A percentile compares a stretch with the other conserved stretches of the same genome.
These are phyloP conservation scores for Tulasnella sp. DNA, from an alignment of 768 basidiomycete species.

Conservation along the genomic window DNA sequence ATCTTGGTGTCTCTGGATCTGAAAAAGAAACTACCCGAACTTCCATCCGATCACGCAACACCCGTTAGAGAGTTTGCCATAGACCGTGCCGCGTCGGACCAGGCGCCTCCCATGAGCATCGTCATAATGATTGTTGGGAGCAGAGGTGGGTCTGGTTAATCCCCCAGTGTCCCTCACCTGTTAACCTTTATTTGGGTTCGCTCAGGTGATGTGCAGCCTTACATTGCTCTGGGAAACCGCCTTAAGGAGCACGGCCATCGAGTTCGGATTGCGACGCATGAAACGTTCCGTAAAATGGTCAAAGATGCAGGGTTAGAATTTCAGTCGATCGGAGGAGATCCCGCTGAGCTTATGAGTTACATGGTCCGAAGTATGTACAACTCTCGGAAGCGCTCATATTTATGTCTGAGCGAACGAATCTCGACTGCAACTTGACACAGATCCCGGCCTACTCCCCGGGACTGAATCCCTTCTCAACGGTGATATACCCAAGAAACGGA, in stretches of 20 bases:
- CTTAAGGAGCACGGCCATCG: conserved; percentile 59
- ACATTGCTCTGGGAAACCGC: conserved; percentile 58
- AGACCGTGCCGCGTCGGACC: conserved; percentile 40
- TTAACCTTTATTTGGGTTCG: neutral
- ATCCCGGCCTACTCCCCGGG: conserved; percentile 67
- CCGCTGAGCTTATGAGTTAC: conserved; percentile 68
- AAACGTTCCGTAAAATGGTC: conserved; percentile 61
- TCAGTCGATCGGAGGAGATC: conserved; percentile 64
- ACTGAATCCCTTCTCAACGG: conserved; percentile 62
- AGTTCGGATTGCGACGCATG: conserved; percentile 65
- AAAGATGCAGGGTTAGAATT: conserved; percentile 58
- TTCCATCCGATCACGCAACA: conserved; percentile 52
- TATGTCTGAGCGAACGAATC: neutral
- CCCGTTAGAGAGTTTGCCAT: conserved; percentile 58
- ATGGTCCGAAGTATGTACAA: conserved; percentile 65
- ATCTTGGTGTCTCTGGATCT: conserved; percentile 55
- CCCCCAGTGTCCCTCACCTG: neutral
- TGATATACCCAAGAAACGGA: conserved; percentile 61
- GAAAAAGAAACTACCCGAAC: conserved; percentile 54
- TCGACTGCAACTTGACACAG: conserved; percentile 42
- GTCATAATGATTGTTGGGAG: conserved; percentile 72
- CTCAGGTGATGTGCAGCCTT: conserved; percentile 69
- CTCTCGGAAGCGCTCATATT: neutral
- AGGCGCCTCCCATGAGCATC: conserved; percentile 52
- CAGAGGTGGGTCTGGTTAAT: conserved; percentile 50